These are phyloP conservation scores for Quercus phellos DNA, from an alignment of 331 rosid genomes.

Conservation along the genomic window DNA sequence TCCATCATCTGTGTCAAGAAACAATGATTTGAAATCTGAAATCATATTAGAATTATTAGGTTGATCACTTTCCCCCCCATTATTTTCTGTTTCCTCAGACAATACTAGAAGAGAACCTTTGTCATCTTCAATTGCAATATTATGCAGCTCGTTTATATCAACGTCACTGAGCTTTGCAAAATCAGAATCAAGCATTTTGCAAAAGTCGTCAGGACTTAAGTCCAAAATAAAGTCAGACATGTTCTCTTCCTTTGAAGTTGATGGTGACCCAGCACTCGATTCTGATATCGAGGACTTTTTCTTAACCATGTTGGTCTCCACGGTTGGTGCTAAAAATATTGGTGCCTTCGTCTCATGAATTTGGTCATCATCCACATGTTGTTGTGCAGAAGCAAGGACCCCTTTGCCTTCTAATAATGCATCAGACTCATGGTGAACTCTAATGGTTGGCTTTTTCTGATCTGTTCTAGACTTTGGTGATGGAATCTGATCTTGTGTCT, in stretches of 20 bases:
- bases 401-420: background rate
- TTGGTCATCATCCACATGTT: background rate
- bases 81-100: background rate
- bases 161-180: constrained; percentile 1
- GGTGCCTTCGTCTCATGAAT: background rate
- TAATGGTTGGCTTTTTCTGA: background rate
- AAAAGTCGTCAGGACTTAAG: constrained; percentile 2
- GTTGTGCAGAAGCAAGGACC: background rate
- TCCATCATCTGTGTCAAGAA: background rate
- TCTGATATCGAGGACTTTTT: background rate
- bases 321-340: background rate
- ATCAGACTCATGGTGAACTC: background rate
- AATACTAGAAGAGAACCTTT: background rate
- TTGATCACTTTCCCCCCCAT: background rate
- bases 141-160: background rate
- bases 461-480: background rate
- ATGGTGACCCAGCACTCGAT: background rate
- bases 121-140: background rate
- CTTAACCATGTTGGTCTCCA: background rate
- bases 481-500: background rate
- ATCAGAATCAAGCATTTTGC: constrained; percentile 13
- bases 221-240: constrained; percentile 1
- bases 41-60: background rate
- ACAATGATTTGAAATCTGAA: background rate
- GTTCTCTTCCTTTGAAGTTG: background rate